Base-by-base conservation (phyloP, 2,329 filamentous ascomycete species). In the Thyridium curvatum region DNA sequence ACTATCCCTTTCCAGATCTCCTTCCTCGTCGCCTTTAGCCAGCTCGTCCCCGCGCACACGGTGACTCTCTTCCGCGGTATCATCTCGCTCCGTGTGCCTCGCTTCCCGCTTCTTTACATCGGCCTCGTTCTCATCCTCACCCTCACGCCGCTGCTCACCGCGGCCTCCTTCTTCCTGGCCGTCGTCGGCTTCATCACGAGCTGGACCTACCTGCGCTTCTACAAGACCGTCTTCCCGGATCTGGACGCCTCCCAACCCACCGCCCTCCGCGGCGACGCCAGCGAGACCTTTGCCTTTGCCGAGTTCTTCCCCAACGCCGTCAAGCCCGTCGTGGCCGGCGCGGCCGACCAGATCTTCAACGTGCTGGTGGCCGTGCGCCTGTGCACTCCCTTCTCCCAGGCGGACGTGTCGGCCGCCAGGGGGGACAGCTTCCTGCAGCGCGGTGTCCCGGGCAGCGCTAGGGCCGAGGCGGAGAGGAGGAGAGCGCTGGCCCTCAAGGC, bases 161-260 rank as follows among this genome's bases (percentile, higher is more conserved):
- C 82, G 54, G 87, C 88, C 15, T 83, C 88, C 34, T 72, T 90
- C 47, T 79, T 94, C 56, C 77, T 96, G 43, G 79, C 86, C 38
- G 69, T 86, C 60, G 83, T 84, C 50, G 90, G 88, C 42, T 85
- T 98, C 60, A 60, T 96, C 44, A 83, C 82, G 10, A 89, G 87
- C 60, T 98, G 91, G 91, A 87, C 86, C 32, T 97, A 97, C 62
- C 79, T 98, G 14, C 87, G 93, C 49, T 98, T 97, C 71, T 96
- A 87, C 71, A 94, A 95, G 66, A 65, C 72, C 40, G 77, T 82
- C 42, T 82, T 83, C 53, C 79, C 80, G 40, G 80, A 84, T 51
- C 75, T 84, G 45, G 79, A 83, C 51, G 66, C 73, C 12, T 72
- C 74, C 9, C 79, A 84, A 52, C 61, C 74, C 3, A 57, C 71